These are phyloP conservation scores for Ceratobasidium sp. DNA, from an alignment of 1,284 basidiomycete genomes.

Conservation along the genomic window DNA sequence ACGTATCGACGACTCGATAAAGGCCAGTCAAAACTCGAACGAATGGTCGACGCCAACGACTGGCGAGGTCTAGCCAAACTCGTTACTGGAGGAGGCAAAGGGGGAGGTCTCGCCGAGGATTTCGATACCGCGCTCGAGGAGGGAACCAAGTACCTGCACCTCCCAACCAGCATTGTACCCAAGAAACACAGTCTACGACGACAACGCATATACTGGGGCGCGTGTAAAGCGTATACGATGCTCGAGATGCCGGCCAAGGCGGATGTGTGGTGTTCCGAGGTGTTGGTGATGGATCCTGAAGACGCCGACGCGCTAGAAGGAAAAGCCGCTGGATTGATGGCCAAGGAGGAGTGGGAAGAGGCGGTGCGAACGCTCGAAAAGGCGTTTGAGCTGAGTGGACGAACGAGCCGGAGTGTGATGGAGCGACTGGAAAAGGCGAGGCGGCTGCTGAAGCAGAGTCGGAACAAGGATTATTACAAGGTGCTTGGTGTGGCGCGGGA, in stretches of 20 bases:
- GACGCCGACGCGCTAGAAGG: conserved; percentile 66
- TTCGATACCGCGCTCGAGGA: conserved; percentile 71
- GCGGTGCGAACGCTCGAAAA: conserved; percentile 79
- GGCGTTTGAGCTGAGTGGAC: conserved; percentile 84
- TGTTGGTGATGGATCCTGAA: conserved; percentile 50
- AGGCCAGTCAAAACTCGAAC: conserved; percentile 74
- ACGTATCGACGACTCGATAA: conserved; percentile 81
- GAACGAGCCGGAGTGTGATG: conserved; percentile 77
- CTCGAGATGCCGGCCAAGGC: conserved; percentile 59
- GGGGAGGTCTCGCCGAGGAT: conserved; percentile 64
- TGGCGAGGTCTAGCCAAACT: conserved; percentile 73
- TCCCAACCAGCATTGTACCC: conserved; percentile 55
- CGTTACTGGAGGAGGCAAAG: conserved; percentile 56
- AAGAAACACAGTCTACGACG: conserved; percentile 58
- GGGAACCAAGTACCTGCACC: conserved; percentile 53
- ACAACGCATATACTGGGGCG: conserved; percentile 65
- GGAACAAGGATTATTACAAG: conserved; percentile 97
- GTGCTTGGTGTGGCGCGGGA: conserved; percentile 77
- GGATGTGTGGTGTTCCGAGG: conserved; percentile 42
- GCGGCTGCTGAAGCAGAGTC: conserved; percentile 85
- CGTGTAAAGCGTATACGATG: conserved; percentile 79
- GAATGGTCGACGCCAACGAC: conserved; percentile 69
- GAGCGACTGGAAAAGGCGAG: conserved; percentile 82
- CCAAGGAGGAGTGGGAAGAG: conserved; percentile 86
- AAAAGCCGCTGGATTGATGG: conserved; percentile 74